These are phyloP conservation scores for Kodamaea leandrae DNA, from an alignment of 805 yeast species.

Conservation along the genomic window DNA sequence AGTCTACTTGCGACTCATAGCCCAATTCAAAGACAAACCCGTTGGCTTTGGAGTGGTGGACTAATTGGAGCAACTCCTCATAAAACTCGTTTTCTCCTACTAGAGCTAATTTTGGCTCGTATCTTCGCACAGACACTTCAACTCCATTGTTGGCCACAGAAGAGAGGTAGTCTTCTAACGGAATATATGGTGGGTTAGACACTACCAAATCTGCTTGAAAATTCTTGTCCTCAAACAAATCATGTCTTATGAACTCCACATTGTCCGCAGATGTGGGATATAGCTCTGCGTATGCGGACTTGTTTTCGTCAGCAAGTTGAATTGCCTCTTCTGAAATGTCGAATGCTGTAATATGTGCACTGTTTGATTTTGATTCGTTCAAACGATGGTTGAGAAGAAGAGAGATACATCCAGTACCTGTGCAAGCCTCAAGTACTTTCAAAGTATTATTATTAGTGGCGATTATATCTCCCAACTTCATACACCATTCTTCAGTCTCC, in stretches of 20 bases:
- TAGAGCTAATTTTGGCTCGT: conserved; percentile 80
- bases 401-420: conserved; percentile 89
- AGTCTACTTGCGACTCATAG: conserved; percentile 50
- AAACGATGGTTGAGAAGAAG: conserved; percentile 40
- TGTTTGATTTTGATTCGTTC: conserved; percentile 1
- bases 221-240: neutral
- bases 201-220: conserved; percentile 50
- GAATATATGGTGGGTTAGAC: conserved; percentile 93
- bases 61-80: conserved; percentile 48
- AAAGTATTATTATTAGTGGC: conserved; percentile 14
- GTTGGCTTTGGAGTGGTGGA: conserved; percentile 38
- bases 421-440: conserved; percentile 65
- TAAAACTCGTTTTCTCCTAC: conserved; percentile 77
- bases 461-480: conserved; percentile 32
- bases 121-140: conserved; percentile 60
- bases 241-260: neutral
- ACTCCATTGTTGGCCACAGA: conserved; percentile 39
- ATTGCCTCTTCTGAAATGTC: conserved; percentile 60
- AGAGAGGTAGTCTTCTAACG: conserved; percentile 40
- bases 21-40: conserved; percentile 83
- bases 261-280: neutral
- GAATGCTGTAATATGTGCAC: conserved; percentile 39
- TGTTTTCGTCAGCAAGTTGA: conserved; percentile 48
- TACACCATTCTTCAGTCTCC: conserved; percentile 94
- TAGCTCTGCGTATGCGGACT: conserved; percentile 8